Conservation (phyloP, 2,329 filamentous ascomycete genomes). For the Colletotrichum aenigma region DNA sequence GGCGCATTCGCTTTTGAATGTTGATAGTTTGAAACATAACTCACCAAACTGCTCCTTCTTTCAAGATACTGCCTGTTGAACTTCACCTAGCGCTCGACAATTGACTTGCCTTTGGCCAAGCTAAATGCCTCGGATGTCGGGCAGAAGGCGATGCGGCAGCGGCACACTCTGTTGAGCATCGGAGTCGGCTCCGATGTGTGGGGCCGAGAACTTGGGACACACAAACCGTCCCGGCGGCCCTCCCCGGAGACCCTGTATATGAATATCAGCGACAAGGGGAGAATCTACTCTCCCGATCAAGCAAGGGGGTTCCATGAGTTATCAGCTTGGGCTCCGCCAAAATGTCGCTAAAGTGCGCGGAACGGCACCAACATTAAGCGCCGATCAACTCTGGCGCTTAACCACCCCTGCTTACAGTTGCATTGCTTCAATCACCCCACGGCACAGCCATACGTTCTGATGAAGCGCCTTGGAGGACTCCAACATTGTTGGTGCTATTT, state of each 20-base stretch:
- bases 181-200: neutral
- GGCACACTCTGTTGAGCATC: neutral
- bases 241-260: neutral
- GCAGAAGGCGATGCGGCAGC: neutral
- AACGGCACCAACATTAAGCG: neutral
- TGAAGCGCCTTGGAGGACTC: neutral
- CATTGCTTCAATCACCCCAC: neutral
- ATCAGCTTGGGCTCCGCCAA: neutral
- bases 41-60: neutral
- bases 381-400: neutral
- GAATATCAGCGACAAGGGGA: neutral
- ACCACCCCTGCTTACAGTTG: neutral
- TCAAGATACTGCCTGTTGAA: neutral
- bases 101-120: neutral
- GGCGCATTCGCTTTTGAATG: neutral
- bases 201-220: neutral
- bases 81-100: neutral
- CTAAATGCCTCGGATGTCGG: neutral
- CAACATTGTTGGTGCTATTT: neutral
- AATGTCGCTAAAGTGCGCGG: neutral
- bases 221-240: neutral
- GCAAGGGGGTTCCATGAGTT: fast-evolving
- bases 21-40: neutral
- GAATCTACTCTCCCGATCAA: neutral
- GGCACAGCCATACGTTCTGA: neutral